These are phyloP conservation scores for Aspergillus steynii DNA, from an alignment of 495 filamentous ascomycete species.

Conservation along the genomic window DNA sequence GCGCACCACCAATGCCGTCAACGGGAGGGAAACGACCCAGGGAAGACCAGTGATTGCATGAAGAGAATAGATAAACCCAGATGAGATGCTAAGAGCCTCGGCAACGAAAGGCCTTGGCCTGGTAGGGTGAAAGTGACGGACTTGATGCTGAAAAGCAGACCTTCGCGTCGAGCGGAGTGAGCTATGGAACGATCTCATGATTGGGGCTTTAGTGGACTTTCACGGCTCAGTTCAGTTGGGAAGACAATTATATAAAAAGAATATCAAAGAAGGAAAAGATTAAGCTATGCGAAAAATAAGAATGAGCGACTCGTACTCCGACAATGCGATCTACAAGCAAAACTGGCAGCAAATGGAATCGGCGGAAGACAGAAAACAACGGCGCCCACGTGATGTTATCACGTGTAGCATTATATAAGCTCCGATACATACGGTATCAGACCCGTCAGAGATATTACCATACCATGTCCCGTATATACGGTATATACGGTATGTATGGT, in stretches of 20 bases:
- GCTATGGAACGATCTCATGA: conserved; percentile 16
- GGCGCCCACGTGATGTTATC: neutral
- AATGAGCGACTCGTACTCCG: neutral
- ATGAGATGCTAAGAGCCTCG: conserved; percentile 49
- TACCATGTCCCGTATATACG: neutral
- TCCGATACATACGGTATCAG: neutral
- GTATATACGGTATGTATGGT: no score
- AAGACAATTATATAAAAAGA: neutral
- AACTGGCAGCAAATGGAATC: neutral
- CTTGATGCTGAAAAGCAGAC: conserved; percentile 27
- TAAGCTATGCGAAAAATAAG: neutral
- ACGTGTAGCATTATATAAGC: neutral
- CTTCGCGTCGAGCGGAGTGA: conserved; percentile 13
- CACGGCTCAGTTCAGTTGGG: conserved; percentile 1
- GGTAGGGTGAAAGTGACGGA: conserved; percentile 50
- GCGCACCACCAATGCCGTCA: conserved; percentile 65
- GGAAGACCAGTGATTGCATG: conserved; percentile 62
- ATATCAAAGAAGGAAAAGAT: neutral
- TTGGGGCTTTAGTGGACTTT: neutral
- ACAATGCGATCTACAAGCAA: neutral
- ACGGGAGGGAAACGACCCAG: conserved; percentile 71
- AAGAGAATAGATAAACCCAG: conserved; percentile 57
- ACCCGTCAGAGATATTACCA: neutral
- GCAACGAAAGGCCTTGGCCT: conserved; percentile 43
- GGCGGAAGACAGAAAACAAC: neutral